These are phyloP conservation scores for Porpolomopsis calyptriformis DNA, from an alignment of 768 basidiomycete genomes.

Conservation along the genomic window DNA sequence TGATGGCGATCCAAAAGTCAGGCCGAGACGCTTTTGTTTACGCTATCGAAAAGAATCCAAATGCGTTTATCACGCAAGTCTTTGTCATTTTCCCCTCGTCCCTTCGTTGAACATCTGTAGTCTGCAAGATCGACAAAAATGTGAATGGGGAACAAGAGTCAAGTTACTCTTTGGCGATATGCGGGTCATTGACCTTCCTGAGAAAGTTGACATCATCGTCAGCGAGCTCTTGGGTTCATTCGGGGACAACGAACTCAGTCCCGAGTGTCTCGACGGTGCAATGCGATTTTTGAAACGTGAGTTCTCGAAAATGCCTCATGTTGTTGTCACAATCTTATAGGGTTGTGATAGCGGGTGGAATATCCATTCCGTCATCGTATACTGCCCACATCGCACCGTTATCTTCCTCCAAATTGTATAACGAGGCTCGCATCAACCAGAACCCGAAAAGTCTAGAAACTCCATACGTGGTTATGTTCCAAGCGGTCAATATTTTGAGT, in stretches of 20 bases:
- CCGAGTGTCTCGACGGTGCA: constrained; percentile 95
- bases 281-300: constrained; percentile 85
- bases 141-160: constrained; percentile 78
- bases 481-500: constrained; percentile 82
- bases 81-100: not conserved
- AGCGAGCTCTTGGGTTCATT: constrained; percentile 95
- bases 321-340: not conserved
- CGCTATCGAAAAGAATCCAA: constrained; percentile 95
- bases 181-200: constrained; percentile 73
- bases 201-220: constrained; percentile 85
- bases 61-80: constrained; percentile 87
- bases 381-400: constrained; percentile 90
- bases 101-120: constrained; percentile 28
- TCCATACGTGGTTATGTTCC: constrained; percentile 98
- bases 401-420: constrained; percentile 86
- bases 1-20: constrained; percentile 65
- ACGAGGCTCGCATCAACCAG: constrained; percentile 61
- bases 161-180: constrained; percentile 90
- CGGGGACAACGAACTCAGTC: constrained; percentile 97
- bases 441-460: constrained; percentile 76
- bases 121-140: constrained; percentile 69
- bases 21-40: constrained; percentile 56
- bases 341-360: constrained; percentile 58
- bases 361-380: constrained; percentile 95
- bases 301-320: constrained; percentile 16